These are phyloP conservation scores for Panicum miliaceum DNA, from an alignment of 176 grass and related monocot genomes.

Conservation along the genomic window DNA sequence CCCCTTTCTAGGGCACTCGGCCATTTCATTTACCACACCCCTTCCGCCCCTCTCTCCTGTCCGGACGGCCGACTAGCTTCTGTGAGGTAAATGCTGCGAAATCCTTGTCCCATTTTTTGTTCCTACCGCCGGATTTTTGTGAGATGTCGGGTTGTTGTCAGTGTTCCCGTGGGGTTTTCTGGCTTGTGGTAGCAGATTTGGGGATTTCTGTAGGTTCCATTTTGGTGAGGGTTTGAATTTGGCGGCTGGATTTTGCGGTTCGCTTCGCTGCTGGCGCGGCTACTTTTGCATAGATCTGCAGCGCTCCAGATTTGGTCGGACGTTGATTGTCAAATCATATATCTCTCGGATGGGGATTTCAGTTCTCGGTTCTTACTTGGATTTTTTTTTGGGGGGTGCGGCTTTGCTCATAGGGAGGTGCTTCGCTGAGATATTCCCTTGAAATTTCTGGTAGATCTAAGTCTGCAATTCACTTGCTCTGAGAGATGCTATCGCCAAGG, in stretches of 20 bases:
- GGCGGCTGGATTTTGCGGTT: not conserved
- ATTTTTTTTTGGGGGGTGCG: not conserved
- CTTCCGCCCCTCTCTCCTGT: not conserved
- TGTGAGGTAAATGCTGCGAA: constrained; percentile 42
- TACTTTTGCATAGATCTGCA: not conserved
- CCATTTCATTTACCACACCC: not conserved
- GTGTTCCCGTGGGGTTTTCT: not conserved
- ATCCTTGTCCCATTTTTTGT: not conserved
- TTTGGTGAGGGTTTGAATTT: not conserved
- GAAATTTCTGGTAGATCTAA: not conserved
- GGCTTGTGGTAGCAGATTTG: not conserved
- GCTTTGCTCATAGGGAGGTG: not conserved
- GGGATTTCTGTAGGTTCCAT: not conserved
- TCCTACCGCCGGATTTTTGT: not conserved
- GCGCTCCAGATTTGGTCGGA: not conserved
- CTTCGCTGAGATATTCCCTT: not conserved
- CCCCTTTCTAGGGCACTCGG: constrained; percentile 29
- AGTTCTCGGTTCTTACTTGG: not conserved
- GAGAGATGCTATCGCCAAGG: too few species aligned
- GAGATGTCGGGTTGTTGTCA: not conserved
- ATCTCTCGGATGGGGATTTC: too few species aligned
- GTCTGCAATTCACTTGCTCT: not conserved
- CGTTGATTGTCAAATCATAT: not conserved
- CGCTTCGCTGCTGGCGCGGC: not conserved
- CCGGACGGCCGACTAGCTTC: constrained; percentile 9